These are phyloP conservation scores for Coemansia aciculifera DNA, from an alignment of 192 early-diverging fungal genomes.

Conservation along the genomic window DNA sequence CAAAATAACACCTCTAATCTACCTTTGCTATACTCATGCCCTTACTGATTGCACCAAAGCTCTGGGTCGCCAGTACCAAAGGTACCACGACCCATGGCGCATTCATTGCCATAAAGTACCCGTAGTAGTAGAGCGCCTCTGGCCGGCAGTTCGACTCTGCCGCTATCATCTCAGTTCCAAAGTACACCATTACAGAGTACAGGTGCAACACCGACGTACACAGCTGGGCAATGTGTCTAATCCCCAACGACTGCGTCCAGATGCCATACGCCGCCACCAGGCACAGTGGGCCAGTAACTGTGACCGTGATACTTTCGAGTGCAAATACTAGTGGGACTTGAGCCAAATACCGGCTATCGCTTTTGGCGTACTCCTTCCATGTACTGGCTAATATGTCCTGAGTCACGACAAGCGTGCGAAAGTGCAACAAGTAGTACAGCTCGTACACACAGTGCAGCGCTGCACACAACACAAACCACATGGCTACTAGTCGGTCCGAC, in stretches of 20 bases:
- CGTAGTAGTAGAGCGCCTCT: slow-evolving; percentile 61
- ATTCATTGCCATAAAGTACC: slow-evolving; percentile 68
- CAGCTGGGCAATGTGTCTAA: slow-evolving; percentile 59
- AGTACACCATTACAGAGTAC: slow-evolving; percentile 67
- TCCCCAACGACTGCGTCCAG: slow-evolving; percentile 18
- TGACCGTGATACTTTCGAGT: slow-evolving; percentile 64
- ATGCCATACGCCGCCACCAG: slow-evolving; percentile 26
- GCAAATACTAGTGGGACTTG: slow-evolving; percentile 56
- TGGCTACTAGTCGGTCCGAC: slow-evolving; percentile 48
- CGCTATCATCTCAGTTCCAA: slow-evolving; percentile 57
- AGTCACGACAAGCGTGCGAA: slow-evolving; percentile 45
- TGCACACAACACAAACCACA: slow-evolving; percentile 66
- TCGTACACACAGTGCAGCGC: slow-evolving; percentile 64
- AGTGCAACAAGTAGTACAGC: slow-evolving; percentile 63
- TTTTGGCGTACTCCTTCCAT: slow-evolving; percentile 76
- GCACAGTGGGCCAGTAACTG: slow-evolving; percentile 42
- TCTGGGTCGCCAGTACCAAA: slow-evolving; percentile 29
- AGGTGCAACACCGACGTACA: slow-evolving; percentile 61
- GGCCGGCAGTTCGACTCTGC: slow-evolving; percentile 57
- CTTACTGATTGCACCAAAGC: slow-evolving; percentile 2
- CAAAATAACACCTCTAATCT: background rate
- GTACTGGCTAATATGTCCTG: slow-evolving; percentile 53
- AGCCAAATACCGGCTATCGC: slow-evolving; percentile 68
- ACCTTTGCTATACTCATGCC: slow-evolving; percentile 15
- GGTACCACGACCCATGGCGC: slow-evolving; percentile 67